Evolutionary conservation across 495 filamentous ascomycete species (phyloP).

Genomic region (Penicillium pancosmium): DNA sequence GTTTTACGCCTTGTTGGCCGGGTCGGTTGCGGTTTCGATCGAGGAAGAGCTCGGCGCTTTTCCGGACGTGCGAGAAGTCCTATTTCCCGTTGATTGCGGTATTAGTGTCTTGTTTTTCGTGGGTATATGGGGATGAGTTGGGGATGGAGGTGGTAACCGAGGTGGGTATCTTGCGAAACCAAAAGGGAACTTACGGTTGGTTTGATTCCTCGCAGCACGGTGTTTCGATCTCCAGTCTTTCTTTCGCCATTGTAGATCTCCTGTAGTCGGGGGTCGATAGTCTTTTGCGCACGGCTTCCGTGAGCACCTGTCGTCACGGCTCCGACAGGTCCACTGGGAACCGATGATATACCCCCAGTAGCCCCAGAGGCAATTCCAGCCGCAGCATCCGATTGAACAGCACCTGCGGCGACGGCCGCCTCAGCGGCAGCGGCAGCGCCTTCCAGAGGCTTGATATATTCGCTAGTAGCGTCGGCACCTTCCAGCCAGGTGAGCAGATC

Average conservation of each 20-base stretch:
- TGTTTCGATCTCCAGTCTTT: constrained; percentile 91
- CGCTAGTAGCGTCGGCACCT: constrained; percentile 82
- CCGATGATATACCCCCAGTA: constrained; percentile 38
- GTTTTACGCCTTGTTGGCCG: constrained; percentile 45
- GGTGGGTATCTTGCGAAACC: too few species aligned
- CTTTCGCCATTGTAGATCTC: constrained; percentile 91
- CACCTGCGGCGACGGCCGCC: constrained; percentile 47
- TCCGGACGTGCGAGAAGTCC: constrained; percentile 96
- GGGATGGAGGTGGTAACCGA: too few species aligned
- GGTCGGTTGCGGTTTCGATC: constrained; percentile 55
- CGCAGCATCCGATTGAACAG: constrained; percentile 38
- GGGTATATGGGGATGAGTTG: not conserved
- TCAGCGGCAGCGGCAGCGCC: constrained; percentile 58
- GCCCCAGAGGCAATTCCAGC: constrained; percentile 48
- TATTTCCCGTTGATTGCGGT: constrained; percentile 32
- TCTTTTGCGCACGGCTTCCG: constrained; percentile 50
- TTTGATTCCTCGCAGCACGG: constrained; percentile 82
- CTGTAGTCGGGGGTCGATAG: constrained; percentile 75
- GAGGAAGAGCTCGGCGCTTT: constrained; percentile 79
- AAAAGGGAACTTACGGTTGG: constrained; percentile 66
- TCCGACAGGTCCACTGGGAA: constrained; percentile 51
- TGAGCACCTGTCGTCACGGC: constrained; percentile 57
- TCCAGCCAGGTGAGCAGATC: constrained; percentile 92
- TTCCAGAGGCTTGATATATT: constrained; percentile 85
- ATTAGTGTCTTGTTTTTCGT: not conserved